phyloP scores from a whole-genome alignment of 768 basidiomycete species.

The Russula emetica region DNA sequence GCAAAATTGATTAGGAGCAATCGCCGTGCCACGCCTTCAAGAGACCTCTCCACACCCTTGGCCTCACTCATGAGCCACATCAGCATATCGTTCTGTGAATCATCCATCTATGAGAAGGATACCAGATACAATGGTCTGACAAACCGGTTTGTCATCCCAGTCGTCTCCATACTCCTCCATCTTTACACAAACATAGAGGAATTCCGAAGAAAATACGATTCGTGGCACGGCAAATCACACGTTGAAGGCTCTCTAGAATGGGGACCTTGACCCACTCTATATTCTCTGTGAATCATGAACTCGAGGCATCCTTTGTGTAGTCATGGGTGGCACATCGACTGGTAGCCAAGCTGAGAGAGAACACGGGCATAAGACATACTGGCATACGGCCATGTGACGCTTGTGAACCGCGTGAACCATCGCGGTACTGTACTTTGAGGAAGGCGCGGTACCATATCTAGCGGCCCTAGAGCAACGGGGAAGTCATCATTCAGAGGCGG shows the following conservation, averaged over 20 bases:
- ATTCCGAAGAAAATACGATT: conserved; percentile 34
- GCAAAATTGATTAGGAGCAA: conserved; percentile 40
- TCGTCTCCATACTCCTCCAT: neutral
- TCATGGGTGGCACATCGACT: too few species aligned
- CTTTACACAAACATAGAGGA: conserved; percentile 36
- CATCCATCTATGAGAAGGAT: neutral
- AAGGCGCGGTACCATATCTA: too few species aligned
- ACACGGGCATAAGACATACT: too few species aligned
- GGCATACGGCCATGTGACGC: too few species aligned
- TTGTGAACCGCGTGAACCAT: too few species aligned
- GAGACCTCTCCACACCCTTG: conserved; percentile 32
- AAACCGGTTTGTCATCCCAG: conserved; percentile 8
- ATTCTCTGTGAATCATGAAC: neutral
- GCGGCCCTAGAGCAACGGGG: too few species aligned
- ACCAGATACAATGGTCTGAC: neutral
- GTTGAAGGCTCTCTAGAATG: conserved; percentile 24
- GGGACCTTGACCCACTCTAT: conserved; percentile 39
- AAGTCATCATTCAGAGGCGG: too few species aligned
- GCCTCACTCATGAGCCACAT: conserved; percentile 41
- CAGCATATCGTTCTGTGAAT: conserved; percentile 38
- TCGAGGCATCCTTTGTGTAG: too few species aligned
- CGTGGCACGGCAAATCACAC: conserved; percentile 19
- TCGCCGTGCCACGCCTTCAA: conserved; percentile 32
- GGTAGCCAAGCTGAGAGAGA: too few species aligned
- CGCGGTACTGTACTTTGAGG: too few species aligned